Conservation (phyloP, 2,329 filamentous ascomycete species). For the Bipolaris victoriae region DNA sequence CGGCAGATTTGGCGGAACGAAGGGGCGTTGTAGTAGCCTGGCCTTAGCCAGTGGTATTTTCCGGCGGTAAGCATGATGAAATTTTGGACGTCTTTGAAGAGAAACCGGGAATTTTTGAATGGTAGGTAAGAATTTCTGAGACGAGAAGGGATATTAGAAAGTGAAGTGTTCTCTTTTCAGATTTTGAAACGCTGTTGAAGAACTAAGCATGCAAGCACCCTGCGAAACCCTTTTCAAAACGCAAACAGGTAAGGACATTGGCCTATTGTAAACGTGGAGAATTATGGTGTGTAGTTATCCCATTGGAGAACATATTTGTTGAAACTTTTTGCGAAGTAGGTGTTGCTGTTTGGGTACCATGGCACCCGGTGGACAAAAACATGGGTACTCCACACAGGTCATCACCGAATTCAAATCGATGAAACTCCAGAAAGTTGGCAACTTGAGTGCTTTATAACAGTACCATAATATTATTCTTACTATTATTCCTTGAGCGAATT, state of each 20-base stretch:
- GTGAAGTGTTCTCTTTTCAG: too few species aligned
- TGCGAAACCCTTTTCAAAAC: neutral
- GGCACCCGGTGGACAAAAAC: neutral
- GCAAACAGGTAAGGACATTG: neutral
- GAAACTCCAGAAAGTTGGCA: too few species aligned
- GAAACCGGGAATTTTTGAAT: neutral
- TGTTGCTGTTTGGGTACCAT: neutral
- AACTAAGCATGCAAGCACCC: too few species aligned
- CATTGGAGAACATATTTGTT: neutral
- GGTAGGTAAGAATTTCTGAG: neutral
- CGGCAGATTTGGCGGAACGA: conserved; percentile 22
- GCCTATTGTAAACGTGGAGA: too few species aligned
- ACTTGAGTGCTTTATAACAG: too few species aligned
- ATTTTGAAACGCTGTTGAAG: too few species aligned
- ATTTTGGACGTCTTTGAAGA: neutral
- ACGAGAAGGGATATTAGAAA: too few species aligned
- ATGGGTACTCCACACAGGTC: too few species aligned
- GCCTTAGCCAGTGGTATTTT: conserved; percentile 1
- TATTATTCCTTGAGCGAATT: too few species aligned
- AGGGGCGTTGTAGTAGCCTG: conserved; percentile 21
- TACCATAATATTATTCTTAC: too few species aligned
- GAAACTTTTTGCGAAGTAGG: neutral
- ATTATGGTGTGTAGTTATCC: neutral
- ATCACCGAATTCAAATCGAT: too few species aligned
- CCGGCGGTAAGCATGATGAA: neutral